phyloP scores from a whole-genome alignment of 768 basidiomycete species.

The Coprinopsis strossmayeri region DNA sequence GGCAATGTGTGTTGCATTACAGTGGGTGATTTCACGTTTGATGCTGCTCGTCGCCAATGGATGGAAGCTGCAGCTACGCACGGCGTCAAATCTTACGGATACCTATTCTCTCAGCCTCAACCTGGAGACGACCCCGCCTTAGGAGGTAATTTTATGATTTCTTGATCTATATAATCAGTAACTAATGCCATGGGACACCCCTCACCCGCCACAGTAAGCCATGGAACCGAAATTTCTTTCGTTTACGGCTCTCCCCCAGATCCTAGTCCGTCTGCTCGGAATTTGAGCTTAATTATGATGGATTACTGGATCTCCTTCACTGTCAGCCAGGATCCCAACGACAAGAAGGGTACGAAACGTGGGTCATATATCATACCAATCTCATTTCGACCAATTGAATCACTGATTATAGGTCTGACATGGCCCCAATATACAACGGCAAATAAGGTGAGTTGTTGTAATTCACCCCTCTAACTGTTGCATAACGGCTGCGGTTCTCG shows the following conservation, averaged over 20 bases:
- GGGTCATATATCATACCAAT: slow-evolving; percentile 7
- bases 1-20: not conserved
- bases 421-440: slow-evolving; percentile 23
- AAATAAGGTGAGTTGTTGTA: not conserved
- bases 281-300: slow-evolving; percentile 26
- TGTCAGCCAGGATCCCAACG: slow-evolving; percentile 31
- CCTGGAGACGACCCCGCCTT: slow-evolving; percentile 12
- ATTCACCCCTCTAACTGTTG: not conserved
- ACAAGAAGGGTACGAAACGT: slow-evolving; percentile 26
- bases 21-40: slow-evolving; percentile 35
- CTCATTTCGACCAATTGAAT: not conserved
- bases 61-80: slow-evolving; percentile 31
- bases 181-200: too few relatives aligned
- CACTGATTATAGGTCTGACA: slow-evolving; percentile 22
- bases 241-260: slow-evolving; percentile 28
- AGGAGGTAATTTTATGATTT: slow-evolving; percentile 17
- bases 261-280: slow-evolving; percentile 16
- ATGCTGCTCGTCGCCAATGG: slow-evolving; percentile 30
- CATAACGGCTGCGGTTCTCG: too few relatives aligned
- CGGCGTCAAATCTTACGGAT: slow-evolving; percentile 33
- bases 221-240: slow-evolving; percentile 26
- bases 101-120: slow-evolving; percentile 36
- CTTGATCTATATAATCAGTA: not conserved
- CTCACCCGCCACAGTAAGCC: slow-evolving; percentile 17
- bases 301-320: slow-evolving; percentile 38